Conservation (phyloP, 1,284 basidiomycete genomes). For the Sanghuangporus weigelae region DNA sequence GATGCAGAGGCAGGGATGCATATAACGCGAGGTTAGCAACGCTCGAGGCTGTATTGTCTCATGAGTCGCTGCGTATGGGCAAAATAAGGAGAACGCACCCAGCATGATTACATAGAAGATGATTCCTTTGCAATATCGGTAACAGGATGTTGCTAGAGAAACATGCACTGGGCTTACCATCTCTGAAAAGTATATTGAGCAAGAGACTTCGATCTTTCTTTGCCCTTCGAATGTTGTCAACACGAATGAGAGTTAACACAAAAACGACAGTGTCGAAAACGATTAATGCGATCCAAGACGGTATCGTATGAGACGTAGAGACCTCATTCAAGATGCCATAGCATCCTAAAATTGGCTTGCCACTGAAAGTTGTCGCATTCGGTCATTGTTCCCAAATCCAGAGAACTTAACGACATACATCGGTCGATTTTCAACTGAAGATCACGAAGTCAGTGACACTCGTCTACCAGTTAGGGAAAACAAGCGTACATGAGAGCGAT, state of each 20-base stretch:
- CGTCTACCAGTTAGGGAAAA: not conserved
- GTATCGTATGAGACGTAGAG: not conserved
- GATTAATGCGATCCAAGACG: constrained; percentile 6
- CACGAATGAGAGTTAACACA: constrained; percentile 1
- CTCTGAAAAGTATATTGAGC: constrained; percentile 6
- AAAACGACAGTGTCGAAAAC: constrained; percentile 8
- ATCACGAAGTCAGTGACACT: not conserved
- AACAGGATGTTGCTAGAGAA: not conserved
- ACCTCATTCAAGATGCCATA: not conserved
- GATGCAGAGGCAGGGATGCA: not conserved
- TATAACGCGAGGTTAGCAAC: constrained; percentile 12
- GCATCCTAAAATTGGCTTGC: not conserved
- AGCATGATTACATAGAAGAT: constrained; percentile 10
- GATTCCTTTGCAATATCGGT: not conserved
- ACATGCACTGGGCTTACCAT: constrained; percentile 1
- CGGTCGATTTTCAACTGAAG: constrained; percentile 2
- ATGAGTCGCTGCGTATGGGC: not conserved
- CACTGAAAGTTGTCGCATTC: not conserved
- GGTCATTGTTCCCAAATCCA: not conserved
- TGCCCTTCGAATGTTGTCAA: not conserved
- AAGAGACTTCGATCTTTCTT: constrained; percentile 2
- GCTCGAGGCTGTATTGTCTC: not conserved
- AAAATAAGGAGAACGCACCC: not conserved
- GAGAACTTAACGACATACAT: not conserved
- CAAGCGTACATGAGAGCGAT: not conserved